Conservation (phyloP, 75 land plant species). For the Gnetum montanum region DNA sequence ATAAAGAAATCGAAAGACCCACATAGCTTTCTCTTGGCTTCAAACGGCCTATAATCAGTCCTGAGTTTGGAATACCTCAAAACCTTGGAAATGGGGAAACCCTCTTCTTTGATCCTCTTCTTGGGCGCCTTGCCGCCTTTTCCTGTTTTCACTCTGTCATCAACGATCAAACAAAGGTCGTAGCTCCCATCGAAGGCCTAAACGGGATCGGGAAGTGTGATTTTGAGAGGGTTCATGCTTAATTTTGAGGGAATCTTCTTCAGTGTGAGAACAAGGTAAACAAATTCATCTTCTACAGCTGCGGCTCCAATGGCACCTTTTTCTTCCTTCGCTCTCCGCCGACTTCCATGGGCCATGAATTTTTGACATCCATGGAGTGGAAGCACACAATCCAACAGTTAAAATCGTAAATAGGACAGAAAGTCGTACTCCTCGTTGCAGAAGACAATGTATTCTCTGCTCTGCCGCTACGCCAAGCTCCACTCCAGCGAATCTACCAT, state of each 20-base stretch:
- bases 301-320: slow-evolving; percentile 29
- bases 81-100: slow-evolving; percentile 47
- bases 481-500: too few species aligned
- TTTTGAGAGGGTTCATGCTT: slow-evolving; percentile 38
- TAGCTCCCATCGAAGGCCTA: slow-evolving; percentile 15
- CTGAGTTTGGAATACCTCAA: slow-evolving; percentile 54
- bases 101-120: slow-evolving; percentile 28
- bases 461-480: too few species aligned
- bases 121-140: slow-evolving; percentile 21
- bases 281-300: slow-evolving; percentile 51
- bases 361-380: too few species aligned
- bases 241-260: slow-evolving; percentile 34
- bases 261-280: slow-evolving; percentile 58
- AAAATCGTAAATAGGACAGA: too few species aligned
- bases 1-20: slow-evolving; percentile 73
- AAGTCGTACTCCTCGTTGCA: too few species aligned
- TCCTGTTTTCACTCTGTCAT: slow-evolving; percentile 36
- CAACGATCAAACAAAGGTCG: slow-evolving; percentile 59
- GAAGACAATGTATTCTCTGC: too few species aligned
- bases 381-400: too few species aligned
- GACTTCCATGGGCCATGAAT: too few species aligned
- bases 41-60: slow-evolving; percentile 45
- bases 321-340: too few species aligned
- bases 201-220: slow-evolving; percentile 68
- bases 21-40: slow-evolving; percentile 67